Evolutionary conservation across 2,329 filamentous ascomycete genomes (phyloP).

Genomic region (Coniochaeta ligniaria): DNA sequence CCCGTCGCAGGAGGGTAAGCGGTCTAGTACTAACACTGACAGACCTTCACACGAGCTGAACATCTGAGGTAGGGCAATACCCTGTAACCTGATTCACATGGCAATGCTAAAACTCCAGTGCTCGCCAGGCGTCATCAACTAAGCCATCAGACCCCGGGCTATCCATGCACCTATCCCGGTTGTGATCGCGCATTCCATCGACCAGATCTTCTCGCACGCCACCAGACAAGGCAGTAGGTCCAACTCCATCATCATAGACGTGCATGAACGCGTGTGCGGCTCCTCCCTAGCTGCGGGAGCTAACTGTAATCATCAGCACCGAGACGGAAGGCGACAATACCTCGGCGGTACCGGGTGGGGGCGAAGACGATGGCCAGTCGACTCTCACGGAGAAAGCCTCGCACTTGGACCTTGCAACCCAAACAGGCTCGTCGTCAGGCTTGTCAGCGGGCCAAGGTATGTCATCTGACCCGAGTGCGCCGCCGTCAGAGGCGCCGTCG

Average conservation of each 20-base stretch:
- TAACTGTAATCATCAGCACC: constrained; percentile 19
- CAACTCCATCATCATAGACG: background rate
- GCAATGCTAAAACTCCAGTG: constrained; percentile 17
- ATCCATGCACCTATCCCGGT: constrained; percentile 41
- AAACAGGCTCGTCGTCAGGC: background rate
- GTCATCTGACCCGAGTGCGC: background rate
- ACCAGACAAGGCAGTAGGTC: constrained; percentile 43
- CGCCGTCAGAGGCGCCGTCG: background rate
- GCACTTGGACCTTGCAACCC: background rate
- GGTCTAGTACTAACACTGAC: constrained; percentile 11
- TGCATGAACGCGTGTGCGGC: background rate
- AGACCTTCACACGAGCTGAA: constrained; percentile 58
- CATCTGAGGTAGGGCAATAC: constrained; percentile 46
- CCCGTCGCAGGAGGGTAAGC: background rate
- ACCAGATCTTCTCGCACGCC: constrained; percentile 51
- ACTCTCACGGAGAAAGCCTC: constrained; percentile 10
- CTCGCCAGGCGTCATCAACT: constrained; percentile 49
- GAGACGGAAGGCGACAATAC: constrained; percentile 35
- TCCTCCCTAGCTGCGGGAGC: background rate
- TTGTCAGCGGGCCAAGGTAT: background rate
- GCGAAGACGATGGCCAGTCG: constrained; percentile 16
- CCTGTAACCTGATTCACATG: background rate
- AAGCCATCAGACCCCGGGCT: constrained; percentile 48
- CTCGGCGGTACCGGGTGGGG: constrained; percentile 17
- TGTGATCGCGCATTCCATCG: constrained; percentile 53